These are phyloP conservation scores for Dictyostelium capitatum DNA, from an alignment of 78 protist species.

Conservation along the genomic window DNA sequence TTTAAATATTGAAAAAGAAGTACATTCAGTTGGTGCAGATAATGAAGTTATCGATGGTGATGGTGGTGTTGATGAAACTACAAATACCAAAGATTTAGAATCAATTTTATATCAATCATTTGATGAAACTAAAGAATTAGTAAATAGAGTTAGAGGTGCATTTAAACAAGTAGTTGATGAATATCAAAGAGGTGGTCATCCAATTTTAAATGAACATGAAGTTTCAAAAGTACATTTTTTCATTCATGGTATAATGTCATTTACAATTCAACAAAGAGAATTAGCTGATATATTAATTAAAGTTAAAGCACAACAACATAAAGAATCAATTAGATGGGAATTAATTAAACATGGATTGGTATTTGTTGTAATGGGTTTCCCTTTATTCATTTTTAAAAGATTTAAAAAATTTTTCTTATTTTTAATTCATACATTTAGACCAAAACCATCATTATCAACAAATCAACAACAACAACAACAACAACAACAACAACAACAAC, in stretches of 20 bases:
- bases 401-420: background rate
- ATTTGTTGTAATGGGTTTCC: background rate
- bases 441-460: no score
- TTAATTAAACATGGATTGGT: constrained; percentile 21
- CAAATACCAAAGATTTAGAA: background rate
- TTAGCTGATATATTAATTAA: constrained; percentile 1
- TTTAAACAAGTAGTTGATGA: constrained; percentile 31
- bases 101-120: constrained; percentile 24
- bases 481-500: background rate
- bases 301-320: constrained; percentile 4
- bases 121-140: constrained; percentile 50
- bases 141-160: background rate
- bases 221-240: constrained; percentile 51
- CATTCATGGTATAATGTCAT: constrained; percentile 40
- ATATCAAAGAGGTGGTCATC: constrained; percentile 29
- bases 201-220: constrained; percentile 31
- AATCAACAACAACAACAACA: background rate
- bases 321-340: constrained; percentile 5
- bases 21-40: background rate
- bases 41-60: background rate
- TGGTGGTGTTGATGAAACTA: no score
- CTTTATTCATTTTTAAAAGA: constrained; percentile 5
- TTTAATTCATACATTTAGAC: background rate
- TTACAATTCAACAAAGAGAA: constrained; percentile 36
- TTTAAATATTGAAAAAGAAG: background rate